Evolutionary conservation across 2,329 filamentous ascomycete species (phyloP), one percentile per base, ranked within the genome.

Genomic region (Davidsoniella australis): DNA sequence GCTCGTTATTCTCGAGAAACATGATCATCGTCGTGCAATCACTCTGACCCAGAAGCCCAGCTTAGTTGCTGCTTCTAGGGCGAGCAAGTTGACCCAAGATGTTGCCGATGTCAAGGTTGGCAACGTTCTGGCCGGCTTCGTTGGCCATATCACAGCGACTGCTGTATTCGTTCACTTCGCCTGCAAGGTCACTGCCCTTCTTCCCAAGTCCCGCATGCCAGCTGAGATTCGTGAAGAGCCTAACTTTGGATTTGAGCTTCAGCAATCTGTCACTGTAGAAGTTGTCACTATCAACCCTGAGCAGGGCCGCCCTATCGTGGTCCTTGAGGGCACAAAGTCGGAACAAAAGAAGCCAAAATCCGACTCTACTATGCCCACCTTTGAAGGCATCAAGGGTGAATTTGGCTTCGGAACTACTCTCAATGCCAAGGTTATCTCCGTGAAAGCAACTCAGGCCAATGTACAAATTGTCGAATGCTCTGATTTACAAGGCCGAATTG

Each of bases 381-480:
- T 52, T 37, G 47, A 49, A 20, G 50, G 50, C 24, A 50, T 76
- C 5, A 68, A 82, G n/a, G 76, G 79, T 42, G 85, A 94, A 56
- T 73, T 94, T 45, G 68, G 69, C 1, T 69, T 86, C 26, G 89
- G 89, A 48, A 81, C 73, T 55, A 62, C 82, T 43, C 78, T 80
- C 6, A 86, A 84, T 60, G 89, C 84, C 38, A 81, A 74, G 57
- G 76, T 98, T 41, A 75, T 76, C n/a, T 85, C 85, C 0, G 69
- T 95, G 59, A 94, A 94, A 64, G 80, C 81, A 45, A 95, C 89
- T 0, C 91, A 98, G 61, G 69, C 96, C 49, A 96, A 96, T 56
- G 86, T 98, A 5, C 77, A 84, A 56, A 72, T 96, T 46, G 82
- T 85, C 41, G 85, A 93, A 59, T 62, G 55, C 36, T 57, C 64